These are phyloP conservation scores for Phytophthora ramorum DNA, from an alignment of 352 stramenopile genomes.

Conservation along the genomic window DNA sequence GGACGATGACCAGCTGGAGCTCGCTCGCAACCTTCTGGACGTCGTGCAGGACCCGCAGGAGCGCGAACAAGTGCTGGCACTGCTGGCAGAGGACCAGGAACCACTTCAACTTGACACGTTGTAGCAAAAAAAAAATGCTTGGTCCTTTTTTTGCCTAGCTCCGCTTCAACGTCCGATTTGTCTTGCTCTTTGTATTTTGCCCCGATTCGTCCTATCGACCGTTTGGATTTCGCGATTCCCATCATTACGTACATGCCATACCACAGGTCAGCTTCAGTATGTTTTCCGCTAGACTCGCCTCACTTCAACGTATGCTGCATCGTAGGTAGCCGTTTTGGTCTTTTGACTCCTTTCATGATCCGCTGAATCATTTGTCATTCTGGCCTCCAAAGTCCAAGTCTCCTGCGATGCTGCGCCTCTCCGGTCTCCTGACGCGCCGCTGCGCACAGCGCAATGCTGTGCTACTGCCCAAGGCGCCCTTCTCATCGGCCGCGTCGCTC, in stretches of 20 bases:
- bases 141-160: slow-evolving; percentile 3
- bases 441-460: slow-evolving; percentile 19
- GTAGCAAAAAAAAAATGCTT: slow-evolving; percentile 3
- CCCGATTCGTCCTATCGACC: slow-evolving; percentile 24
- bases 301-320: slow-evolving; percentile 16
- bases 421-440: slow-evolving; percentile 37
- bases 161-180: slow-evolving; percentile 22
- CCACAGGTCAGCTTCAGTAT: slow-evolving; percentile 3
- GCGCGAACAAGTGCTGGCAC: slow-evolving; percentile 37
- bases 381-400: slow-evolving; percentile 6
- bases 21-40: slow-evolving; percentile 44
- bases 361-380: slow-evolving; percentile 28
- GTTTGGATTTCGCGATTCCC: slow-evolving; percentile 31
- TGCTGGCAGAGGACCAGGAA: slow-evolving; percentile 34
- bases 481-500: slow-evolving; percentile 53
- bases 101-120: slow-evolving; percentile 25
- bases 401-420: slow-evolving; percentile 65
- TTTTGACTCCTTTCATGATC: slow-evolving; percentile 10
- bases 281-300: neutral
- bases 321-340: neutral
- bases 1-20: slow-evolving; percentile 48
- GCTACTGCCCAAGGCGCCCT: slow-evolving; percentile 20
- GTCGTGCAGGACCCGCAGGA: slow-evolving; percentile 42
- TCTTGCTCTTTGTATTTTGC: slow-evolving; percentile 24
- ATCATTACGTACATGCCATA: slow-evolving; percentile 18